Conservation (phyloP, 2,329 filamentous ascomycete genomes). For the Lecanicillium sp. region DNA sequence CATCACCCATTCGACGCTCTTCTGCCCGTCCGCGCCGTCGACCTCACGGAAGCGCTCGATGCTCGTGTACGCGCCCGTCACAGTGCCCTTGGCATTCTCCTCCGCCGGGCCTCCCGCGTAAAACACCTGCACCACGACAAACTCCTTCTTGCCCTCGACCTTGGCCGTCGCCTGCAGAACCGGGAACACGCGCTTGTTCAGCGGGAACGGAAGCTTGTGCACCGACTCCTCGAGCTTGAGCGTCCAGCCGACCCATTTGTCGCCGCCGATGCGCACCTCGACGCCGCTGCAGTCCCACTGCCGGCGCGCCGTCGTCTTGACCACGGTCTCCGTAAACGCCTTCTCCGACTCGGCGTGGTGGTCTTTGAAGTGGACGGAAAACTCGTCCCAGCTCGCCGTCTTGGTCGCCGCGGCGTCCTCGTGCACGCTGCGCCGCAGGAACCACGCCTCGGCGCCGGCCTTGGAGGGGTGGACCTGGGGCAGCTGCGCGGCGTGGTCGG, state of each 20-base stretch:
- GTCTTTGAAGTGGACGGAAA: constrained; percentile 52
- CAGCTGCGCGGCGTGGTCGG: constrained; percentile 24
- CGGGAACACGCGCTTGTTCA: constrained; percentile 60
- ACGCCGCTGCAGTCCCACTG: constrained; percentile 41
- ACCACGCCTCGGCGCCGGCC: constrained; percentile 51
- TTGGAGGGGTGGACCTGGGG: constrained; percentile 19
- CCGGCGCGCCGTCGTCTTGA: constrained; percentile 30
- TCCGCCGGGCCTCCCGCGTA: constrained; percentile 32
- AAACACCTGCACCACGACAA: constrained; percentile 53
- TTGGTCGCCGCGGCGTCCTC: constrained; percentile 41
- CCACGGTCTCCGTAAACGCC: constrained; percentile 34
- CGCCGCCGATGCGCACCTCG: constrained; percentile 31
- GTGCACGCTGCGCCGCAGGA: constrained; percentile 57
- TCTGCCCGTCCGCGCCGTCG: constrained; percentile 24
- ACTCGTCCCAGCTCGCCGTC: constrained; percentile 60
- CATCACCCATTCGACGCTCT: constrained; percentile 68
- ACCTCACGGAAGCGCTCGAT: constrained; percentile 52
- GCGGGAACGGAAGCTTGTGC: constrained; percentile 54
- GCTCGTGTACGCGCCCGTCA: constrained; percentile 57
- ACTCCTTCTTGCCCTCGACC: constrained; percentile 36
- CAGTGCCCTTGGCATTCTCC: constrained; percentile 38
- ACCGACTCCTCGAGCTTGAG: constrained; percentile 57
- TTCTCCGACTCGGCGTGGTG: constrained; percentile 35
- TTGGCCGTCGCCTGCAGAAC: constrained; percentile 56
- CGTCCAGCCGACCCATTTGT: constrained; percentile 41